Percentiles rank a stretch among this genome's conserved stretches.
Evolutionary conservation across 768 basidiomycete species (phyloP).

Genomic region (Saitozyma sp.): DNA sequence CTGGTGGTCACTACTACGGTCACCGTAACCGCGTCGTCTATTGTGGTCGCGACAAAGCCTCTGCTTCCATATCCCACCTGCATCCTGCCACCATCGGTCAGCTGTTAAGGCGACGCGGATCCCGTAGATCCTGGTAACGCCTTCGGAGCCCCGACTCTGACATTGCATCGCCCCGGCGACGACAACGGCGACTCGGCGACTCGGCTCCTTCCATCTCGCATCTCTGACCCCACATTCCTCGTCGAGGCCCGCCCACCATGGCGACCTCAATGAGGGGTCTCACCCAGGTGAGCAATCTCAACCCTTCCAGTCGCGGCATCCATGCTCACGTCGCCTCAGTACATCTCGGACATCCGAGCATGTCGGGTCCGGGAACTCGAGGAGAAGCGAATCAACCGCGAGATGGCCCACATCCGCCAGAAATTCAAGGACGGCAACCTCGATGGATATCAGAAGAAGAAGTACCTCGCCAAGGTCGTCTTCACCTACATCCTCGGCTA

Average conservation of each 20-base stretch:
- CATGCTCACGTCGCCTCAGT: slow-evolving; percentile 57
- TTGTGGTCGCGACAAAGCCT: no score
- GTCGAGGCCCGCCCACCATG: slow-evolving; percentile 58
- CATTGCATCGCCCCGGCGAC: no score
- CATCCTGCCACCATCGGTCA: no score
- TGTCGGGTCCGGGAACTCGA: slow-evolving; percentile 94
- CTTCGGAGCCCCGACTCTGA: no score
- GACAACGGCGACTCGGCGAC: no score
- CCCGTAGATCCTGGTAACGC: no score
- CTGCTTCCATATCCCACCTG: no score
- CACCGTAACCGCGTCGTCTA: no score
- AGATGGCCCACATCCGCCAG: slow-evolving; percentile 99
- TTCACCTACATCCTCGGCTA: slow-evolving; percentile 99
- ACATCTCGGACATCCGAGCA: slow-evolving; percentile 98
- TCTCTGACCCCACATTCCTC: no score
- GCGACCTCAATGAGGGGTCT: slow-evolving; percentile 88
- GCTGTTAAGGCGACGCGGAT: no score
- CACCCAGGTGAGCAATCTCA: slow-evolving; percentile 67
- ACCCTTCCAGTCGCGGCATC: background rate
- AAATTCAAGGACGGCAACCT: slow-evolving; percentile 77
- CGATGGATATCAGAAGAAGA: slow-evolving; percentile 57
- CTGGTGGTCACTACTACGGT: no score
- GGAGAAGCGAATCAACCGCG: slow-evolving; percentile 98
- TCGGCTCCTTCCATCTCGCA: no score
- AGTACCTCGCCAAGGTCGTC: slow-evolving; percentile 95